Percentiles rank a stretch among this genome's conserved stretches.
Evolutionary conservation across 2,329 filamentous ascomycete genomes (phyloP).

Genomic region (Sporothrix phasma): DNA sequence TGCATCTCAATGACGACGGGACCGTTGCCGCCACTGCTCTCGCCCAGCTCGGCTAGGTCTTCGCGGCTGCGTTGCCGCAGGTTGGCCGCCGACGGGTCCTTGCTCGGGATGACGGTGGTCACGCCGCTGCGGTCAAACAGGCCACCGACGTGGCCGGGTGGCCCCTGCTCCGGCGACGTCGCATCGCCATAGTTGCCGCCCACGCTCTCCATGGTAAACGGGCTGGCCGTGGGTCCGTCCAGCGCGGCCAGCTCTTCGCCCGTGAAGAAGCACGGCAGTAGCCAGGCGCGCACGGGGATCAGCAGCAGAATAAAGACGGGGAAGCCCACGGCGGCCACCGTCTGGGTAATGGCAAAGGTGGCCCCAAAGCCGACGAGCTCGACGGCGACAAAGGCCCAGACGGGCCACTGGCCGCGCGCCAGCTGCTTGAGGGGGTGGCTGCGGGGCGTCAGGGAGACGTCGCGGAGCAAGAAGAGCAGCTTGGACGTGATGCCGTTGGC

Average conservation of each 20-base stretch:
- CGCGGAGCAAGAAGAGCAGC: conserved; percentile 57
- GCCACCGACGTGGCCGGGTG: not conserved
- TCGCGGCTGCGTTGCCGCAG: conserved; percentile 6
- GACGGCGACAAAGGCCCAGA: conserved; percentile 61
- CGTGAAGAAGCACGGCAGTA: conserved; percentile 54
- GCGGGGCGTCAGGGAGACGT: conserved; percentile 50
- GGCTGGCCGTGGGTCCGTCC: conserved; percentile 65
- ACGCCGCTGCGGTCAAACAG: not conserved
- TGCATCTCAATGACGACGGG: conserved; percentile 8
- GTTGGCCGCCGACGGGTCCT: conserved; percentile 2
- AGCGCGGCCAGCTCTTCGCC: conserved; percentile 50
- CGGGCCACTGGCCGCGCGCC: conserved; percentile 41
- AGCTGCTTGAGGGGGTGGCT: conserved; percentile 50
- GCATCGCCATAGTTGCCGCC: conserved; percentile 47
- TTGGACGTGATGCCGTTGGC: conserved; percentile 70
- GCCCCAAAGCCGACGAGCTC: conserved; percentile 63
- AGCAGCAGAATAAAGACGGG: conserved; percentile 62
- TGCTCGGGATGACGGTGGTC: not conserved
- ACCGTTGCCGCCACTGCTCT: not conserved
- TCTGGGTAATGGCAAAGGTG: conserved; percentile 74
- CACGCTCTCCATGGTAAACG: conserved; percentile 67
- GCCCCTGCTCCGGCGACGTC: not conserved
- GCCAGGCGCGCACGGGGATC: conserved; percentile 53
- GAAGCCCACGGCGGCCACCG: conserved; percentile 72
- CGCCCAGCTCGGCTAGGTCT: conserved; percentile 16